Evolutionary conservation across 768 basidiomycete species (phyloP).

Genomic region (Krasilnikovozyma curviuscula): DNA sequence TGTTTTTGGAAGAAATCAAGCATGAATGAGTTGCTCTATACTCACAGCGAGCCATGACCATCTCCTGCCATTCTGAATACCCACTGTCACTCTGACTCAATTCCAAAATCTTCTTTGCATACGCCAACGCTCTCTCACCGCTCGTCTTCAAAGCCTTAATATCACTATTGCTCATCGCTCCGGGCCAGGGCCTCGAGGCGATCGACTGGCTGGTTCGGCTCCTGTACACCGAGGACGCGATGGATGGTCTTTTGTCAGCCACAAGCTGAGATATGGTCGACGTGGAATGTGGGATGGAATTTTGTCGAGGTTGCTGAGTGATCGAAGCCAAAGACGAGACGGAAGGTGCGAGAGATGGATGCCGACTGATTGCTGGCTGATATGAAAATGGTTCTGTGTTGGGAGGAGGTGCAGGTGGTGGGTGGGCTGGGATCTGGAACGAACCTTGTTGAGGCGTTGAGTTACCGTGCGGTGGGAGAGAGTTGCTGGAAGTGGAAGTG

Average conservation of each 20-base stretch:
- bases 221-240: not conserved
- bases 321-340: not conserved
- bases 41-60: not conserved
- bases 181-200: conserved; percentile 7
- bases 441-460: no score
- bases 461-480: no score
- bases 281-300: not conserved
- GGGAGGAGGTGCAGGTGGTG: no score
- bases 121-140: conserved; percentile 49
- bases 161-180: conserved; percentile 51
- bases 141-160: conserved; percentile 38
- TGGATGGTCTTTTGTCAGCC: not conserved
- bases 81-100: conserved; percentile 56
- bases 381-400: no score
- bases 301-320: not conserved
- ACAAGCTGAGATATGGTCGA: not conserved
- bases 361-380: conserved; percentile 1
- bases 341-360: not conserved
- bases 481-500: no score
- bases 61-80: conserved; percentile 48
- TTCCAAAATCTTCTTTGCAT: conserved; percentile 68
- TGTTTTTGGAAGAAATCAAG: no score
- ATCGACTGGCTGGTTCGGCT: not conserved
- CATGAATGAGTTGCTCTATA: no score
- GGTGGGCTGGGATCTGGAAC: no score